Percentiles rank a stretch among this genome's conserved stretches.
Conservation (phyloP, 257 asterid species). For the Marsdenia floribunda region DNA sequence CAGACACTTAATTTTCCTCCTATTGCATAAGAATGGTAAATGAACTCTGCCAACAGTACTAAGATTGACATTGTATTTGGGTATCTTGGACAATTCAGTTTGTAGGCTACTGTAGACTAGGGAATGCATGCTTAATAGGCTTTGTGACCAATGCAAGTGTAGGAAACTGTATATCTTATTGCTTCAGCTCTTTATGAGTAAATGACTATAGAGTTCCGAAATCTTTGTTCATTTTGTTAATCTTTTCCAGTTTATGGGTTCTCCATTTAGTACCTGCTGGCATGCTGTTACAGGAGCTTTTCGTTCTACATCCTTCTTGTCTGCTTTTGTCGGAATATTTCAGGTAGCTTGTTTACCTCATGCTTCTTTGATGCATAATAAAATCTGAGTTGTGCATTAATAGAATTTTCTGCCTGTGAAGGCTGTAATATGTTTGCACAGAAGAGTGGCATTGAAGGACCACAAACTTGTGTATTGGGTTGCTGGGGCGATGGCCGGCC, state of each 20-base stretch:
- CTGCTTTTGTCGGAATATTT: conserved; percentile 93
- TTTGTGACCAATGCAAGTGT: not conserved
- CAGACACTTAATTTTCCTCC: not conserved
- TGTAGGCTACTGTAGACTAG: not conserved
- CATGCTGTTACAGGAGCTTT: conserved; percentile 81
- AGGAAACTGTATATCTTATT: not conserved
- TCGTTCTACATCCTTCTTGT: conserved; percentile 91
- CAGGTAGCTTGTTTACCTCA: conserved; percentile 52
- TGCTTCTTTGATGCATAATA: conserved; percentile 14
- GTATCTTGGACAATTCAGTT: not conserved
- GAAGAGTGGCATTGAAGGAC: conserved; percentile 87
- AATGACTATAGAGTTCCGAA: not conserved
- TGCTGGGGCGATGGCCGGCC: conserved; percentile 88
- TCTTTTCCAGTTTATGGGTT: conserved; percentile 71
- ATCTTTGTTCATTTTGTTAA: conserved; percentile 7
- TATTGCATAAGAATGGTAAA: not conserved
- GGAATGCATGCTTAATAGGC: not conserved
- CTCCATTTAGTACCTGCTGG: conserved; percentile 88
- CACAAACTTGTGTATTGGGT: conserved; percentile 94
- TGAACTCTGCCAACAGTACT: not conserved
- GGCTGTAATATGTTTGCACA: conserved; percentile 88
- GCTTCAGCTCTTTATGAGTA: not conserved
- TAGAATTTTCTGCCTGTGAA: conserved; percentile 31
- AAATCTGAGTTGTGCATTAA: conserved; percentile 27
- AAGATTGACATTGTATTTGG: not conserved